Evolutionary conservation across 768 basidiomycete genomes (phyloP).

Genomic region (Dioszegia crocea): DNA sequence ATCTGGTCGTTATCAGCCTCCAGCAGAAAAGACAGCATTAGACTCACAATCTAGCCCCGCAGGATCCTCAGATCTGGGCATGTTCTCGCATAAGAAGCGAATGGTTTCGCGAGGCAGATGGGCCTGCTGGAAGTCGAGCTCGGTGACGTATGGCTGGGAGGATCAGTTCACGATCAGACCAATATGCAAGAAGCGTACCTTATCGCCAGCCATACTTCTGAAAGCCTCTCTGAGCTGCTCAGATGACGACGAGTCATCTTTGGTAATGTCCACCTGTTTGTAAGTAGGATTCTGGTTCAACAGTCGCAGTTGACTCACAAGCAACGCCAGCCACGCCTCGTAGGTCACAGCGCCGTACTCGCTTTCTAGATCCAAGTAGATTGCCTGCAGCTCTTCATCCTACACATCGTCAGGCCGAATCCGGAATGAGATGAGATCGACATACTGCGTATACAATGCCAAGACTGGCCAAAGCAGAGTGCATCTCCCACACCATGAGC

Average conservation of each 20-base stretch:
- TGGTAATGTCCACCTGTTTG: constrained; percentile 76
- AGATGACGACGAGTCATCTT: constrained; percentile 85
- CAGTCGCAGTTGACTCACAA: constrained; percentile 57
- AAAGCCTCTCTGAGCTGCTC: constrained; percentile 91
- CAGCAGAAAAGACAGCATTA: neutral
- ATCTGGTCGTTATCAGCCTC: constrained; percentile 10
- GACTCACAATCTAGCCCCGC: constrained; percentile 33
- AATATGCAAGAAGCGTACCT: constrained; percentile 55
- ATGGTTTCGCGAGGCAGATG: constrained; percentile 69
- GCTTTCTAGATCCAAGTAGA: constrained; percentile 71
- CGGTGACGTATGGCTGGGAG: constrained; percentile 78
- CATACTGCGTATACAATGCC: constrained; percentile 85
- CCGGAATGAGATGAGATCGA: neutral
- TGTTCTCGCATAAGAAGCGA: constrained; percentile 73
- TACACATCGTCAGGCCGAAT: constrained; percentile 33
- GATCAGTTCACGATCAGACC: neutral
- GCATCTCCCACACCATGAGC: constrained; percentile 75
- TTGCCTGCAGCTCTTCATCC: constrained; percentile 82
- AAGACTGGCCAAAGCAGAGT: constrained; percentile 84
- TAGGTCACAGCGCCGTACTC: constrained; percentile 86
- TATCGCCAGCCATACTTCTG: constrained; percentile 82
- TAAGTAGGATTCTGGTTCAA: neutral
- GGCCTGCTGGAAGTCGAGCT: constrained; percentile 81
- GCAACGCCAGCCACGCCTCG: constrained; percentile 87
- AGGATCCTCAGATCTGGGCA: constrained; percentile 61